Conservation (phyloP, 2,329 filamentous ascomycete genomes). For the Podosphaera leucotricha region DNA sequence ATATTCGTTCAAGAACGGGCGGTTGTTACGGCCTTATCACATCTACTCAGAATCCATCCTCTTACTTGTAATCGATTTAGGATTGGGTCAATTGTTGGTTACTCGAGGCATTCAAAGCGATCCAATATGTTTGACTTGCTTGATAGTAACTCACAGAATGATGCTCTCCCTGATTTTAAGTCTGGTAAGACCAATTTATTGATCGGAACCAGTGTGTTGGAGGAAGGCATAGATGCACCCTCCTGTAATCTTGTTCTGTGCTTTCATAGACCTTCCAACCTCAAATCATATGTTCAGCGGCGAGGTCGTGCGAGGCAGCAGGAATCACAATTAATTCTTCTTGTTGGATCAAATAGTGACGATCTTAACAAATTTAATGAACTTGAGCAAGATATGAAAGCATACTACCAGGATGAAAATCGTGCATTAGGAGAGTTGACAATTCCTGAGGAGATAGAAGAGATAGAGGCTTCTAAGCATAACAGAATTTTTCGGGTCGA, state of each 20-base stretch:
- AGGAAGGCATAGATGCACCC: slow-evolving; percentile 42
- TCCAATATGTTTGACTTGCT: slow-evolving; percentile 20
- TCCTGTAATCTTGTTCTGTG: slow-evolving; percentile 41
- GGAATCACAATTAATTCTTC: slow-evolving; percentile 24
- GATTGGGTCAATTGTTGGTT: slow-evolving; percentile 32
- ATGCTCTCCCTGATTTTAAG: slow-evolving; percentile 27
- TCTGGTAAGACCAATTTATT: slow-evolving; percentile 27
- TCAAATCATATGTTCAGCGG: slow-evolving; percentile 42
- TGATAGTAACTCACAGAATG: slow-evolving; percentile 16
- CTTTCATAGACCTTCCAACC: slow-evolving; percentile 34
- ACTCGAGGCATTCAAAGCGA: slow-evolving; percentile 18
- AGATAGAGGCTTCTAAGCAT: slow-evolving; percentile 11
- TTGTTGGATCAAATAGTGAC: slow-evolving; percentile 22
- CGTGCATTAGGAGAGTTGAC: slow-evolving; percentile 7
- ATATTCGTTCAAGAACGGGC: slow-evolving; percentile 43
- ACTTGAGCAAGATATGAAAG: slow-evolving; percentile 49
- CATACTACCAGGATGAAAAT: slow-evolving; percentile 16
- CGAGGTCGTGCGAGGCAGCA: slow-evolving; percentile 39
- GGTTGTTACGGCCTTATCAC: slow-evolving; percentile 33
- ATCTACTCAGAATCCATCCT: slow-evolving; percentile 20
- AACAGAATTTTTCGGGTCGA: slow-evolving; percentile 19
- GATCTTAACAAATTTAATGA: slow-evolving; percentile 30
- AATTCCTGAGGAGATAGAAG: slow-evolving; percentile 9
- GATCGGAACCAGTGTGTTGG: slow-evolving; percentile 35
- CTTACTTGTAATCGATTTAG: slow-evolving; percentile 22